Conservation (phyloP, 345 rosid genomes). For the Heritiera fomes region DNA sequence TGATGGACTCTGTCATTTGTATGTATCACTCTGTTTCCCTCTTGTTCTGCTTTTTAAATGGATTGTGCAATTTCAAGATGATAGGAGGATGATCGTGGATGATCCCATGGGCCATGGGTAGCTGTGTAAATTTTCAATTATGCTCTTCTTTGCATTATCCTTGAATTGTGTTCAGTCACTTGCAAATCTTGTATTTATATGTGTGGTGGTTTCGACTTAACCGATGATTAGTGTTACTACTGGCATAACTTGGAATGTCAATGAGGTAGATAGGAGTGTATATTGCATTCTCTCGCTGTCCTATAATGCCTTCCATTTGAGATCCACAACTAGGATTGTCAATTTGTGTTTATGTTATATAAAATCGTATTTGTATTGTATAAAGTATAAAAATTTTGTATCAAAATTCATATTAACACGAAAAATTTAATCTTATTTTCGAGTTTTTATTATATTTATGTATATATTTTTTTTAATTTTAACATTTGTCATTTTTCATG, state of each 20-base stretch:
- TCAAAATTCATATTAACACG: too few species aligned
- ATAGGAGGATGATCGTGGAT: not conserved
- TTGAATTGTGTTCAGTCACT: not conserved
- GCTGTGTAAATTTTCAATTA: conserved; percentile 29
- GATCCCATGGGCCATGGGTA: not conserved
- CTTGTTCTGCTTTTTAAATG: conserved; percentile 29
- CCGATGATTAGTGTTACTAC: not conserved
- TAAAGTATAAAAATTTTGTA: too few species aligned
- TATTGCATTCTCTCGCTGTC: too few species aligned
- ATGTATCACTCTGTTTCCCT: conserved; percentile 30
- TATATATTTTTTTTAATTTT: too few species aligned
- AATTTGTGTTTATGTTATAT: too few species aligned
- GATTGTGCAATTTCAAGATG: conserved; percentile 33
- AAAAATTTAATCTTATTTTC: too few species aligned
- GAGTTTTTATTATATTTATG: too few species aligned
- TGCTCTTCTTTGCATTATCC: conserved; percentile 19
- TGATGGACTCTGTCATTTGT: conserved; percentile 40
- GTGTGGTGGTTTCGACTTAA: not conserved
- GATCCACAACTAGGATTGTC: not conserved
- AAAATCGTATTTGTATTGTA: too few species aligned
- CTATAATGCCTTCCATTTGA: not conserved
- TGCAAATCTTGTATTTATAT: not conserved
- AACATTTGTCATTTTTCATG: too few species aligned
- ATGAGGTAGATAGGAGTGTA: too few species aligned
- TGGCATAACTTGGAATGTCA: not conserved